Evolutionary conservation across 352 stramenopile species (phyloP).

Genomic region (Phytopythium vexans): DNA sequence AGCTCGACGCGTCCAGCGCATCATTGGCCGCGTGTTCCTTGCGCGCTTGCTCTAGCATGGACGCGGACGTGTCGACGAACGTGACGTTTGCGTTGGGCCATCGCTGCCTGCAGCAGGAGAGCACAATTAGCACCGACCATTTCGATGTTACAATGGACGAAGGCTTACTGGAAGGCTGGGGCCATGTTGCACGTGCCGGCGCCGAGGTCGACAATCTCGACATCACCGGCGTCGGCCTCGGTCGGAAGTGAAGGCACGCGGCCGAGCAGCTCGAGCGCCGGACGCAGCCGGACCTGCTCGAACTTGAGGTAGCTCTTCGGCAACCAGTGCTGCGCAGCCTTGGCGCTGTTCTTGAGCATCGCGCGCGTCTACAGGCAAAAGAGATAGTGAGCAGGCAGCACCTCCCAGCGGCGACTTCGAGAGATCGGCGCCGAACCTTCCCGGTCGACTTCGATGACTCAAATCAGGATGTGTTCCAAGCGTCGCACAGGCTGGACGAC

Average conservation of each 20-base stretch:
- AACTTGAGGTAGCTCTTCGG: conserved; percentile 67
- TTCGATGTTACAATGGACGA: too few relatives aligned
- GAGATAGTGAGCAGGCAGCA: too few relatives aligned
- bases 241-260: conserved; percentile 27
- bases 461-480: too few relatives aligned
- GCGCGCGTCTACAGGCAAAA: too few relatives aligned
- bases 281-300: conserved; percentile 49
- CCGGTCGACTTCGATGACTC: too few relatives aligned
- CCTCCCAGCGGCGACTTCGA: too few relatives aligned
- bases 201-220: conserved; percentile 58
- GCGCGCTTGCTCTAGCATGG: conserved; percentile 51
- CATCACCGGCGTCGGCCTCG: conserved; percentile 5
- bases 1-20: conserved; percentile 12
- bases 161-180: conserved; percentile 48
- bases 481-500: too few relatives aligned
- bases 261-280: conserved; percentile 56
- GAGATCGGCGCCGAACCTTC: too few relatives aligned
- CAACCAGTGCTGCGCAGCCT: conserved; percentile 44
- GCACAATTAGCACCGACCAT: too few relatives aligned
- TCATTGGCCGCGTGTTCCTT: conserved; percentile 33
- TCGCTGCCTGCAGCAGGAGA: conserved; percentile 38
- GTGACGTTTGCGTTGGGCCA: conserved; percentile 46
- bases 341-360: too few relatives aligned
- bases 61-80: conserved; percentile 61
- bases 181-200: conserved; percentile 72